phyloP scores from a whole-genome alignment of 768 basidiomycete genomes.

The Mycena crocata region DNA sequence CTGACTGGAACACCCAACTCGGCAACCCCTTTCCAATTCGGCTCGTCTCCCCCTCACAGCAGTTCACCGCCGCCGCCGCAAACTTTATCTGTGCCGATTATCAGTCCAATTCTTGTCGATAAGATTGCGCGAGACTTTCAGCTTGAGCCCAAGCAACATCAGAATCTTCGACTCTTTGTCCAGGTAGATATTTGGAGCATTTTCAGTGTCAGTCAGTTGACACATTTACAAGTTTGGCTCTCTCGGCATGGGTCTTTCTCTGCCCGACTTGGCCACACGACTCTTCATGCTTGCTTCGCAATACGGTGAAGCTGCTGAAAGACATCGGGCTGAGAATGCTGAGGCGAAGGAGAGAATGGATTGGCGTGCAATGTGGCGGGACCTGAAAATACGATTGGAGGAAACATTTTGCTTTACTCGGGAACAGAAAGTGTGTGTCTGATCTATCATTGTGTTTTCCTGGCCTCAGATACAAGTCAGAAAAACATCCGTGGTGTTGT shows the following conservation, averaged over 20 bases:
- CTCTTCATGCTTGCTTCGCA: not conserved
- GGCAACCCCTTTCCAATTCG: too few species aligned
- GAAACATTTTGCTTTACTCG: conserved; percentile 2
- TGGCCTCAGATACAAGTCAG: not conserved
- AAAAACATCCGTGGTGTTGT: conserved; percentile 1
- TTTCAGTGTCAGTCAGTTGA: not conserved
- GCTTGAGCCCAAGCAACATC: not conserved
- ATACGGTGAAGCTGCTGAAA: not conserved
- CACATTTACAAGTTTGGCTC: not conserved
- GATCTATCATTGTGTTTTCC: not conserved
- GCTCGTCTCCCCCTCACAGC: not conserved
- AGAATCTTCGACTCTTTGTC: not conserved
- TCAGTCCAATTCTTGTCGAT: not conserved
- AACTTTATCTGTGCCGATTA: not conserved
- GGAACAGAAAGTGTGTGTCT: not conserved
- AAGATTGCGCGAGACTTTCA: not conserved
- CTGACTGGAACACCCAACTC: too few species aligned
- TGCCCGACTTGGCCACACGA: not conserved
- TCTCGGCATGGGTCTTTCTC: not conserved
- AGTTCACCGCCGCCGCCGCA: not conserved
- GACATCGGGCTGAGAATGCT: not conserved
- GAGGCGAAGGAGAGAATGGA: not conserved
- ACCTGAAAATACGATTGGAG: conserved; percentile 4
- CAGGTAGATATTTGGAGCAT: not conserved
- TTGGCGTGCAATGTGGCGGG: not conserved